phyloP scores from a whole-genome alignment of 768 basidiomycete genomes.

The Boletus subcaerulescens region DNA sequence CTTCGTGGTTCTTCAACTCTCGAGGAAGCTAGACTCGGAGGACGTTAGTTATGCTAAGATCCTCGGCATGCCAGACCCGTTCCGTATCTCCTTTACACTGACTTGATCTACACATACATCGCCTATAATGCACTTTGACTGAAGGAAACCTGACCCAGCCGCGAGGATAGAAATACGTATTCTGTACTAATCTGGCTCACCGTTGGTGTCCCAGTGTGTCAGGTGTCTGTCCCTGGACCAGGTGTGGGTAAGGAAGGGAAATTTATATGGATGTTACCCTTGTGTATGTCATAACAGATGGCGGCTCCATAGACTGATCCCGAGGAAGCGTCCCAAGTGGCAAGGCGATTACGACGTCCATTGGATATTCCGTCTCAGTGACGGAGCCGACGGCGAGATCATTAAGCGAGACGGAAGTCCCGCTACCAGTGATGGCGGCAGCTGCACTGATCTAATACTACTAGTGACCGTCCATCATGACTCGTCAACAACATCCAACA shows the following conservation, averaged over 20 bases:
- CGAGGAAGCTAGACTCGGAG: conserved; percentile 45
- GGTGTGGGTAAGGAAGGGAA: conserved; percentile 21
- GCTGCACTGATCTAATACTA: not conserved
- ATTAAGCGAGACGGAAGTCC: conserved; percentile 15
- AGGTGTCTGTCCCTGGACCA: conserved; percentile 23
- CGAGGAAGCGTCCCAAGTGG: conserved; percentile 7
- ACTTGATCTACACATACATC: conserved; percentile 31
- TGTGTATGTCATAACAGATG: conserved; percentile 21
- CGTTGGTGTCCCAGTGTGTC: not conserved
- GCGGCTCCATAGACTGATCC: conserved; percentile 10
- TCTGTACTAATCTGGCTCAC: conserved; percentile 30
- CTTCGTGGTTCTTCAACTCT: conserved; percentile 92
- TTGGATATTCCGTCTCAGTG: not conserved
- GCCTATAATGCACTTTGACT: conserved; percentile 22
- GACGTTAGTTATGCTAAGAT: conserved; percentile 11
- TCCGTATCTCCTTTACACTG: conserved; percentile 15
- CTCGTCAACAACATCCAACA: not conserved
- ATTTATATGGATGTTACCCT: conserved; percentile 20
- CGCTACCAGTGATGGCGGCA: not conserved
- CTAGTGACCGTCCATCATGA: not conserved
- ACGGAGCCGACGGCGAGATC: conserved; percentile 22
- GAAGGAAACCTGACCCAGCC: conserved; percentile 4
- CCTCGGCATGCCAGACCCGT: conserved; percentile 7
- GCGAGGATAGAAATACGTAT: conserved; percentile 13
- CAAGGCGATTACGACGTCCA: conserved; percentile 18